These are phyloP conservation scores for Mycena capillaripes DNA, from an alignment of 768 basidiomycete species.

Conservation along the genomic window DNA sequence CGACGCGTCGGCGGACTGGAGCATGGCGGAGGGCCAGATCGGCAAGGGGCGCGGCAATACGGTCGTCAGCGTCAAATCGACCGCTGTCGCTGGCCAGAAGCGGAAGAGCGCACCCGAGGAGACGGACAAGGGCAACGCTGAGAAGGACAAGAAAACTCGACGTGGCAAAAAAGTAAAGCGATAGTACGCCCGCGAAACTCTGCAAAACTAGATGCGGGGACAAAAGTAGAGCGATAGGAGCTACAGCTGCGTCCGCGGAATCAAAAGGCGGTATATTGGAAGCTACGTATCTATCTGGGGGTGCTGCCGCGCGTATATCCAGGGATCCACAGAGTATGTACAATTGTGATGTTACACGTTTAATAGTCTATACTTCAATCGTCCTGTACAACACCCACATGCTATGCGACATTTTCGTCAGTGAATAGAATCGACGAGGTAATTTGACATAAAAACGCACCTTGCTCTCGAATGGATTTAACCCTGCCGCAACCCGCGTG, in stretches of 20 bases:
- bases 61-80: conserved; percentile 82
- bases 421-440: neutral
- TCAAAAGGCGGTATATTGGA: no score
- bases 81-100: conserved; percentile 61
- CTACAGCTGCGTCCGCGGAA: no score
- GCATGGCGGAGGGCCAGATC: conserved; percentile 80
- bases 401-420: neutral
- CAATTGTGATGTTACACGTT: conserved; percentile 26
- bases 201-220: no score
- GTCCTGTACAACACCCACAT: conserved; percentile 27
- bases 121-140: conserved; percentile 49
- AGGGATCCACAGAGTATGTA: conserved; percentile 2
- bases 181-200: no score
- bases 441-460: neutral
- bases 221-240: no score
- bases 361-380: conserved; percentile 17
- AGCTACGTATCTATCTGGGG: no score
- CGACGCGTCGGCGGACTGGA: conserved; percentile 79
- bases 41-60: conserved; percentile 64
- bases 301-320: neutral
- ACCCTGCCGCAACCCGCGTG: conserved; percentile 79
- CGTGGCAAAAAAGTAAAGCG: conserved; percentile 62
- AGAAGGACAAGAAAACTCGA: conserved; percentile 61
- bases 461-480: conserved; percentile 58
- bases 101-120: conserved; percentile 64